Percentiles rank a stretch among this genome's conserved stretches.
Conservation (phyloP, 2,329 filamentous ascomycete species). For the Colletotrichum liaoningense region DNA sequence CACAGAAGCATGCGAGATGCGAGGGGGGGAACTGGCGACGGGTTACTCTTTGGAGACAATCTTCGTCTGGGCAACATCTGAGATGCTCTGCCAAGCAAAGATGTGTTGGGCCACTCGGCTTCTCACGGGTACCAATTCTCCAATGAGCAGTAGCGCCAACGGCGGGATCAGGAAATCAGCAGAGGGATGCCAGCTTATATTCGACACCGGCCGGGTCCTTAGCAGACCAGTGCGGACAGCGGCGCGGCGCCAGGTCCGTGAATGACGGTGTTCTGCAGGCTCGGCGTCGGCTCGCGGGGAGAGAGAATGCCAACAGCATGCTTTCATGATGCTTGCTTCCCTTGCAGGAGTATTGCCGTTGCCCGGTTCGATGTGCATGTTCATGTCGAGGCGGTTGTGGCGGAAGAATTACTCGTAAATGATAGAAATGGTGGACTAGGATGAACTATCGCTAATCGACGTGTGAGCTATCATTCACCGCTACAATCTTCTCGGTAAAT, state of each 20-base stretch:
- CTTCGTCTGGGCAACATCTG: neutral
- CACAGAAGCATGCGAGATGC: too few relatives aligned
- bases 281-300: neutral
- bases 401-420: neutral
- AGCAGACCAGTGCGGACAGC: constrained; percentile 2
- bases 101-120: neutral
- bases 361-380: neutral
- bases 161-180: neutral
- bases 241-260: constrained; percentile 11
- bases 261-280: constrained; percentile 26
- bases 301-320: neutral
- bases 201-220: neutral
- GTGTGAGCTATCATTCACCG: neutral
- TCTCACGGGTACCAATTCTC: neutral
- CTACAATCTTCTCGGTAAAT: neutral
- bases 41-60: neutral
- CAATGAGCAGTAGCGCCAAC: neutral
- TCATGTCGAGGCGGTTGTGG: neutral
- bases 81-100: neutral
- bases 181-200: neutral
- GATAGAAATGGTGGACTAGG: too few relatives aligned
- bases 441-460: neutral
- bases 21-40: neutral
- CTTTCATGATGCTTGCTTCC: neutral
- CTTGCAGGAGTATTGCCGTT: neutral